These are phyloP conservation scores for Brachypodium distachyon DNA, from an alignment of 202 grass and related monocot genomes.

Conservation along the genomic window DNA sequence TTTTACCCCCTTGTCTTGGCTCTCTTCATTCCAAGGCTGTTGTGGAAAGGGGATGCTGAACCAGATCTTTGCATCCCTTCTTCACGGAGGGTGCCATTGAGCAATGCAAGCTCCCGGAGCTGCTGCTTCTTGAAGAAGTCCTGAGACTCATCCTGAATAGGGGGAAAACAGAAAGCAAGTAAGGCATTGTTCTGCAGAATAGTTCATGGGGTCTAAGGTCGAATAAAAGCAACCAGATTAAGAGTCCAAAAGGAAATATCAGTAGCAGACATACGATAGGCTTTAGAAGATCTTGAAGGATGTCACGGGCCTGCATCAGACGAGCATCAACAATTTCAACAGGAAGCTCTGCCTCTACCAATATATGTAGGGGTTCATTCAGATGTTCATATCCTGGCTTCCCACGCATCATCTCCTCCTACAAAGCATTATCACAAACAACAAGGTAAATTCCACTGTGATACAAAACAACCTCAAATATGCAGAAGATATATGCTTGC, in stretches of 20 bases:
- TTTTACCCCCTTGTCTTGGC: conserved; percentile 92
- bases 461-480: neutral
- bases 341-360: conserved; percentile 93
- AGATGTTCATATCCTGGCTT: conserved; percentile 98
- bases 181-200: neutral
- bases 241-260: neutral
- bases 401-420: conserved; percentile 98
- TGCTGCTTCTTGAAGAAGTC: conserved; percentile 99
- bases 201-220: neutral
- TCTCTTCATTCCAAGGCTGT: conserved; percentile 97
- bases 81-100: conserved; percentile 93
- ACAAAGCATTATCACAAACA: conserved; percentile 12
- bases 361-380: conserved; percentile 96
- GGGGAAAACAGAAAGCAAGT: neutral
- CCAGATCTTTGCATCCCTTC: conserved; percentile 94
- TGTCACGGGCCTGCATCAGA: conserved; percentile 79
- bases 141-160: conserved; percentile 81
- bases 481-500: neutral
- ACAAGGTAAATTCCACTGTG: neutral
- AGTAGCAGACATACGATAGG: conserved; percentile 62
- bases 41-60: conserved; percentile 81
- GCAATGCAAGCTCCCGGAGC: conserved; percentile 84
- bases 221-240: neutral
- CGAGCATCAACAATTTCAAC: conserved; percentile 90
- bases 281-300: conserved; percentile 85